Conservation (phyloP, 1,284 basidiomycete species). For the Cerioporus squamosus region DNA sequence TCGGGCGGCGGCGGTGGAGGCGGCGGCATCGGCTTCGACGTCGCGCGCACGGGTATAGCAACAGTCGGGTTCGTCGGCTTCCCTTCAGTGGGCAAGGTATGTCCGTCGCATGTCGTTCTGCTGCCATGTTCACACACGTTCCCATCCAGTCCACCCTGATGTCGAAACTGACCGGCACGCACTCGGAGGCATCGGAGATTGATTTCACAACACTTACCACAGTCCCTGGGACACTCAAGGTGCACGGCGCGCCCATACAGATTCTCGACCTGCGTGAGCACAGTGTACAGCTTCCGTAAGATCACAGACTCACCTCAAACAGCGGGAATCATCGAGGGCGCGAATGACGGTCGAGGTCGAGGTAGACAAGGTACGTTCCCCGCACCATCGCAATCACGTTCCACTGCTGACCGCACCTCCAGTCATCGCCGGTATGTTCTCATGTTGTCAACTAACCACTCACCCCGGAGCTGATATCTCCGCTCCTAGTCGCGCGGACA, state of each 20-base stretch:
- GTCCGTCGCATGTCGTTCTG: slow-evolving; percentile 24
- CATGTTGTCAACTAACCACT: background rate
- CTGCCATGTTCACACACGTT: slow-evolving; percentile 37
- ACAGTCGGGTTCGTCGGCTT: slow-evolving; percentile 96
- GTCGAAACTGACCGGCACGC: slow-evolving; percentile 98
- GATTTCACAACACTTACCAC: slow-evolving; percentile 96
- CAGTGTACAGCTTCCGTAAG: slow-evolving; percentile 12
- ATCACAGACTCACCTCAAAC: slow-evolving; percentile 33
- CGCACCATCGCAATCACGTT: background rate
- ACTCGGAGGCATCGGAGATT: slow-evolving; percentile 97
- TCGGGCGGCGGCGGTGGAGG: slow-evolving; percentile 85
- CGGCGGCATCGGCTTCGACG: slow-evolving; percentile 92
- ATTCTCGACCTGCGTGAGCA: slow-evolving; percentile 82
- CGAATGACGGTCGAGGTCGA: slow-evolving; percentile 97
- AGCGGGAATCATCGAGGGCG: slow-evolving; percentile 99
- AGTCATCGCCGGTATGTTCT: slow-evolving; percentile 81
- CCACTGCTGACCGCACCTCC: slow-evolving; percentile 4
- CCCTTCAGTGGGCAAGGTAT: slow-evolving; percentile 85
- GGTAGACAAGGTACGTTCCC: slow-evolving; percentile 84
- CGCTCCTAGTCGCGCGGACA: slow-evolving; percentile 82
- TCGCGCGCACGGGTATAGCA: slow-evolving; percentile 95
- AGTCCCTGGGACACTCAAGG: slow-evolving; percentile 94
- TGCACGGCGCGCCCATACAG: slow-evolving; percentile 93
- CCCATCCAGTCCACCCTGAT: slow-evolving; percentile 85
- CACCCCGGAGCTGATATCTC: background rate